phyloP scores from a whole-genome alignment of 129 eudicot genomes.

The Artemisia tridentata region DNA sequence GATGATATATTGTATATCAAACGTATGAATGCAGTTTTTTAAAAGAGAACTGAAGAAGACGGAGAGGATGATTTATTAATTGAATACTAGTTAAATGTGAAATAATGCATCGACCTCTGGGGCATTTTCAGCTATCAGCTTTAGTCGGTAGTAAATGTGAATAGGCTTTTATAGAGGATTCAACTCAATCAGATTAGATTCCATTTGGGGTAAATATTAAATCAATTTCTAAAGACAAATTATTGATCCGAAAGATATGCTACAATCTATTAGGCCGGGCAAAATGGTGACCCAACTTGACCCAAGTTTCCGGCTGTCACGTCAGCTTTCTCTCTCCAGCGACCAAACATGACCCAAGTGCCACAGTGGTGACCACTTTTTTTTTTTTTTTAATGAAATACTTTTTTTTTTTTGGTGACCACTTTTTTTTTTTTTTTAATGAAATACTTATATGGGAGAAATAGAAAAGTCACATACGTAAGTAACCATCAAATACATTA shows the following conservation, averaged over 20 bases:
- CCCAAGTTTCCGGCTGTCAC: too few species aligned
- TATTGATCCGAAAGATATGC: neutral
- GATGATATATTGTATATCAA: neutral
- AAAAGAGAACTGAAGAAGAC: constrained; percentile 8
- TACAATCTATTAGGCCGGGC: too few species aligned
- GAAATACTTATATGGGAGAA: too few species aligned
- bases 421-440: too few species aligned
- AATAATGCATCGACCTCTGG: constrained; percentile 15
- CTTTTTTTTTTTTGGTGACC: too few species aligned
- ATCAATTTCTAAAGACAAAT: neutral
- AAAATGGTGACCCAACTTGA: too few species aligned
- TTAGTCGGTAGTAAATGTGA: constrained; percentile 24
- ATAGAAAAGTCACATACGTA: too few species aligned
- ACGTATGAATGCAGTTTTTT: neutral
- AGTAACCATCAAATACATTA: too few species aligned
- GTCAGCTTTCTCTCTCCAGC: too few species aligned
- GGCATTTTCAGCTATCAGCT: constrained; percentile 22
- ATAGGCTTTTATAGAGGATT: constrained; percentile 11
- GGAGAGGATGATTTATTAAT: neutral
- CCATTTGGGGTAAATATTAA: constrained; percentile 4
- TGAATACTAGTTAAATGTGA: constrained; percentile 8
- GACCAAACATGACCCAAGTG: too few species aligned
- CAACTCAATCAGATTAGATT: constrained; percentile 23
- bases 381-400: too few species aligned
- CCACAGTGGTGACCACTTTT: too few species aligned